Conservation (phyloP, 805 yeast species). For the Saccharomycopsis schoenii region DNA sequence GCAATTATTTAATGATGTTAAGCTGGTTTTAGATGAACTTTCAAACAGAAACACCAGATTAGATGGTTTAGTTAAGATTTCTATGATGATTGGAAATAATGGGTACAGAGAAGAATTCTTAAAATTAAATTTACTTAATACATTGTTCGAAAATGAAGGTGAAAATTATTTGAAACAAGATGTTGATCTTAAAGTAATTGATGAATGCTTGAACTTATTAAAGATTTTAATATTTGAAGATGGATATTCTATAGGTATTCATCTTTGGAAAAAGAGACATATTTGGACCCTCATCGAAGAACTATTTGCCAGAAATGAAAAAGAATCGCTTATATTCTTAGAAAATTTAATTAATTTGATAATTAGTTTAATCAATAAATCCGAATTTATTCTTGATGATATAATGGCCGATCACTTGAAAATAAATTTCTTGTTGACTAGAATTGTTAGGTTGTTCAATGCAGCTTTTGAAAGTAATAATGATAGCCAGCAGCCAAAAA, state of each 20-base stretch:
- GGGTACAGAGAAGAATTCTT: slow-evolving; percentile 10
- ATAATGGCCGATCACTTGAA: slow-evolving; percentile 22
- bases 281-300: slow-evolving; percentile 53
- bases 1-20: background rate
- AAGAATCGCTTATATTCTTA: slow-evolving; percentile 44
- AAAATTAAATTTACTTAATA: slow-evolving; percentile 9
- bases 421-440: slow-evolving; percentile 30
- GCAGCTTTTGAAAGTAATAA: slow-evolving; percentile 20
- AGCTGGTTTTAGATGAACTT: background rate
- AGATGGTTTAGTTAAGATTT: background rate
- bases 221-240: slow-evolving; percentile 77
- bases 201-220: slow-evolving; percentile 71
- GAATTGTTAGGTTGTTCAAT: slow-evolving; percentile 30
- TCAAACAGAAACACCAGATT: background rate
- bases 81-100: background rate
- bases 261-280: slow-evolving; percentile 61
- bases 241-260: slow-evolving; percentile 72
- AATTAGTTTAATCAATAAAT: slow-evolving; percentile 54
- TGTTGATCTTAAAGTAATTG: slow-evolving; percentile 35
- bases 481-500: slow-evolving; percentile 19
- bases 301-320: slow-evolving; percentile 22
- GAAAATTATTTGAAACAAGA: background rate
- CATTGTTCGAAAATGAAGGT: background rate
- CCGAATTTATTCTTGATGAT: slow-evolving; percentile 47
- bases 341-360: slow-evolving; percentile 67